Evolutionary conservation across 352 stramenopile species (phyloP), one percentile per base, ranked within the genome.

Genomic region (Elongisporangium undulatum): DNA sequence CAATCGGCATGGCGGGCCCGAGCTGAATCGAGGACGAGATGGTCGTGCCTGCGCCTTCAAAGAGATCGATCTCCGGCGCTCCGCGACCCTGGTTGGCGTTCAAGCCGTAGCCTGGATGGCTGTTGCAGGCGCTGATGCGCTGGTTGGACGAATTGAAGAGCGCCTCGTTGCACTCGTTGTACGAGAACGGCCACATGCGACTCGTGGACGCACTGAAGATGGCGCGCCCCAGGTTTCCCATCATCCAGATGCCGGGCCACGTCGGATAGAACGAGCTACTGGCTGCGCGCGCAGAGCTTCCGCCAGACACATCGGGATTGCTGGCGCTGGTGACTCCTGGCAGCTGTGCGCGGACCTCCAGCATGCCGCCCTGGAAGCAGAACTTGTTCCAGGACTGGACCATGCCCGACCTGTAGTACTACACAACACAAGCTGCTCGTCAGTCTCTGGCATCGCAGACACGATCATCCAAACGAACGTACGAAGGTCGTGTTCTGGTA

Each of bases 111-210:
- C 98, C 95, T 38, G 96, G 95, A 53, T 91, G 75, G 7, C 70
- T 61, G 54, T 98, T 92, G 68, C 96, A 99, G 0, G 87, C 95
- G 26, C 73, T 96, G 60, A 93, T 93, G 3, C 79, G 75, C 56
- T 93, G 84, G 62, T 89, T 89, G 49, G 63, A 64, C 22, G 72
- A 67, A 16, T 73, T 74, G 58, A 90, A 90, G 16, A 81, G 62
- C 0, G 64, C 67, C 0, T 74, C 62, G 66, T 98, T 87, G 64
- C 96, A 99, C 50, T 81, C 77, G 63, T 98, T 78, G 68, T 97
- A 99, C 50, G 85, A 97, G 79, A 95, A 99, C 2, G 97, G 97
- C 96, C 96, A 99, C 64, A 98, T 93, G 57, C 94, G 90, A 51
- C 91, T 92, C 19, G 92, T 98, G 0, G 85, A 97, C 0, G 78